phyloP scores from a whole-genome alignment of 306 rosid genomes.

The Quercus mongolica region DNA sequence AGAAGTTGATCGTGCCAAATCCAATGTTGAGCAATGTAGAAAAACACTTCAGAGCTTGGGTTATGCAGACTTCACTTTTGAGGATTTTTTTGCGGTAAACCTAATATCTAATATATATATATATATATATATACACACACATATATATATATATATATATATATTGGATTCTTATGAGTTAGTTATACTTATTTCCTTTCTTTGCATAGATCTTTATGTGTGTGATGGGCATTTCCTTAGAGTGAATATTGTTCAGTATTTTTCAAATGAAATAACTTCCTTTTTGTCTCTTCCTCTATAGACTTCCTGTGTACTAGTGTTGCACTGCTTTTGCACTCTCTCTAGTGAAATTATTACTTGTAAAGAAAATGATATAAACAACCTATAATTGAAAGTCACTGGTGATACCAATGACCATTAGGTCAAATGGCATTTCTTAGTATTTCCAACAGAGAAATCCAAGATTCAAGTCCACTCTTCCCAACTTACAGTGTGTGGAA shows the following conservation, averaged over 20 bases:
- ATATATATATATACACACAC: neutral
- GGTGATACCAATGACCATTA: neutral
- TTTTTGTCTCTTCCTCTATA: neutral
- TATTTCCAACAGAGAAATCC: too few relatives aligned
- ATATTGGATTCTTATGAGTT: neutral
- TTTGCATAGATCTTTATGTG: neutral
- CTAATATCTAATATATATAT: neutral
- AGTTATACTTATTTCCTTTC: neutral
- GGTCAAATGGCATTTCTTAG: too few relatives aligned
- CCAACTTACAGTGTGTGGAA: too few relatives aligned
- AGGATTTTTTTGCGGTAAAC: slow-evolving; percentile 90
- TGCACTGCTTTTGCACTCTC: too few relatives aligned
- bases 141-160: too few relatives aligned
- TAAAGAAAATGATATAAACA: neutral
- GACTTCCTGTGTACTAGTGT: too few relatives aligned
- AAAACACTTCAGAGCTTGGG: slow-evolving; percentile 88
- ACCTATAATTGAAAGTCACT: neutral
- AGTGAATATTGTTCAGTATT: neutral
- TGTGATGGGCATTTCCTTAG: neutral
- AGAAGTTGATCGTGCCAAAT: slow-evolving; percentile 75
- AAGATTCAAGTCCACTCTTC: too few relatives aligned
- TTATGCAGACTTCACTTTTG: slow-evolving; percentile 85
- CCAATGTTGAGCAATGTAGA: slow-evolving; percentile 72
- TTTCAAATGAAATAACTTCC: neutral
- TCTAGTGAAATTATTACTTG: too few relatives aligned